Evolutionary conservation across 768 basidiomycete species (phyloP), one percentile per base, ranked within the genome.

Genomic region (Ramaria sp.): DNA sequence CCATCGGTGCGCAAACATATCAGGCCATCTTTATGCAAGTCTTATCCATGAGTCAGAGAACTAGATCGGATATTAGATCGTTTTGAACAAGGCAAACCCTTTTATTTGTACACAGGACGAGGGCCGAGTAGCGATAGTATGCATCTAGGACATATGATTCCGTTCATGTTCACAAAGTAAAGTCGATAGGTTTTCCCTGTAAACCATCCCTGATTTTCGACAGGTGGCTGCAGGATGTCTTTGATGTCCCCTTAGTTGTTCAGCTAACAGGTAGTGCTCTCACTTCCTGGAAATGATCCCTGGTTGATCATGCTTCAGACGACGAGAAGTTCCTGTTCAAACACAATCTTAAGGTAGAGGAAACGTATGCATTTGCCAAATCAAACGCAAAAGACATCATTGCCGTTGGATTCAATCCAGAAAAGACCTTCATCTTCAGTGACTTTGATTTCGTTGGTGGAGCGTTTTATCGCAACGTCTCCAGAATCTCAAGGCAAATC

Each of bases 311-410:
- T 9, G 39, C 20, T 57, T 36, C 15, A 90, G 96, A 99, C 63
- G 96, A 99, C 67, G 96, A 99, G 67, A 99, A 99, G 67, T 99
- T 98, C 74, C 69, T 99, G 45, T 96, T 99, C 78, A 95, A 98
- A 68, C 88, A 92, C 53, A 87, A 88, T 60, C 79, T 96, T 57
- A 94, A 90, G 66, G 76, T 88, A 34, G 90, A 97, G 60, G 85
- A 97, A 65, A 87, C 88, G 20, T 80, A 82, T 64, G 72, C 73
- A 22, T 98, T 93, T 65, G 79, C 90, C 7, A 77, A 78, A 55
- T 78, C 80, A 64, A 99, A 98, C 64, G 86, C 93, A n/a, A 81
- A 78, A 60, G 95, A 98, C 67, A 95, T 98, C 63, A 97, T 99
- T 61, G 92, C 96, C 0, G 88, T 94, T 57, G 96, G 96, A 1